Conservation (phyloP, 495 filamentous ascomycete genomes). For the Penicillium paxilli region DNA sequence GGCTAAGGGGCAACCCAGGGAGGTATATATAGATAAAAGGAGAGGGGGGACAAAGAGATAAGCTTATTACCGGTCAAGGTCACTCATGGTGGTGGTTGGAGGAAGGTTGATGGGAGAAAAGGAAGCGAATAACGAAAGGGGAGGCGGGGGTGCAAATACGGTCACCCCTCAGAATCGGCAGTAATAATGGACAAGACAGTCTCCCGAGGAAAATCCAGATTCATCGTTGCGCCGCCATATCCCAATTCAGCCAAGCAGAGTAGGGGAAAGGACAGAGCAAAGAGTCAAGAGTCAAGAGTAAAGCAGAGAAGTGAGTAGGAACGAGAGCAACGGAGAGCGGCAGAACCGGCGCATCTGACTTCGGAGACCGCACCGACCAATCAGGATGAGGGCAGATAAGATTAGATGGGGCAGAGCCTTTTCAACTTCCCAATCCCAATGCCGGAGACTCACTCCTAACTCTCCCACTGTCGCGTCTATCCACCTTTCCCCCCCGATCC, state of each 20-base stretch:
- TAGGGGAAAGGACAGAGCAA: background rate
- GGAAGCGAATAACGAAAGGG: conserved; percentile 5
- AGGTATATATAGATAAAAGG: too few species aligned
- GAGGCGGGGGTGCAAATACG: conserved; percentile 7
- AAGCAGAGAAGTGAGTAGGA: too few species aligned
- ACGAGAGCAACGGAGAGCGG: conserved; percentile 4
- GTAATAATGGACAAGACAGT: conserved; percentile 15
- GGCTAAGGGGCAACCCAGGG: too few species aligned
- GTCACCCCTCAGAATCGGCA: conserved; percentile 6
- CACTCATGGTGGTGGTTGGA: conserved; percentile 64
- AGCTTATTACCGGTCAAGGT: conserved; percentile 88
- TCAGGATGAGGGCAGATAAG: conserved; percentile 39
- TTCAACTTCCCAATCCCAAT: conserved; percentile 7
- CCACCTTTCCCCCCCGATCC: conserved; percentile 43
- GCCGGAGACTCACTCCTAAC: too few species aligned
- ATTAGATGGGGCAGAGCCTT: conserved; percentile 43
- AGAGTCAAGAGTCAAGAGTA: background rate
- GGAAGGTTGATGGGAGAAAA: conserved; percentile 1
- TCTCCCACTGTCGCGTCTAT: conserved; percentile 24
- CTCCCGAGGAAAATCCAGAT: conserved; percentile 14
- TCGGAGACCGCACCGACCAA: conserved; percentile 26
- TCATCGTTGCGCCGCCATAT: conserved; percentile 25
- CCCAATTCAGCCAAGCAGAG: background rate
- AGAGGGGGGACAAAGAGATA: too few species aligned
- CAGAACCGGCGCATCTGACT: conserved; percentile 6